These are phyloP conservation scores for Cryptococcus sp. DNA, from an alignment of 1,284 basidiomycete species.

Conservation along the genomic window DNA sequence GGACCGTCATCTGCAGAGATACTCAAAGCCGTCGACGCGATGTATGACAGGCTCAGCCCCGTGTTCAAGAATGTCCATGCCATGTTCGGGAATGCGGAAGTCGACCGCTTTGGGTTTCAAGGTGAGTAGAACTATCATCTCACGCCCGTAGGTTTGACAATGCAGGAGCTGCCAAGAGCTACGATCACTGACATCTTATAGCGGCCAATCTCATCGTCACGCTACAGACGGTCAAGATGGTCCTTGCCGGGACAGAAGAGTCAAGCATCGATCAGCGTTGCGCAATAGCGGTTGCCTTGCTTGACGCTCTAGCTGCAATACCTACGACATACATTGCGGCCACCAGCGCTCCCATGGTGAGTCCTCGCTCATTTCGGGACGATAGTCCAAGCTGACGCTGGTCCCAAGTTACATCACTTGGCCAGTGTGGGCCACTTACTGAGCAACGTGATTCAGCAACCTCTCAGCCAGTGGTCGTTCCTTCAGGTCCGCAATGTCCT, in stretches of 20 bases:
- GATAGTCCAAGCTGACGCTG: background rate
- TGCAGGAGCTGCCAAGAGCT: conserved; percentile 8
- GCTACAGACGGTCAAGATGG: conserved; percentile 25
- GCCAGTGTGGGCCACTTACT: conserved; percentile 27
- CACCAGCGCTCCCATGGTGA: conserved; percentile 36
- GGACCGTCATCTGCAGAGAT: conserved; percentile 8
- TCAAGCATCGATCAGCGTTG: conserved; percentile 22
- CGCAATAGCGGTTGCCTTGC: conserved; percentile 23
- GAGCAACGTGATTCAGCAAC: conserved; percentile 25
- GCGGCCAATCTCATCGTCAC: conserved; percentile 31
- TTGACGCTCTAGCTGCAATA: conserved; percentile 22
- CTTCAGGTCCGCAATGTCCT: conserved; percentile 29
- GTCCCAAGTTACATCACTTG: conserved; percentile 25
- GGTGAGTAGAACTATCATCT: conserved; percentile 3
- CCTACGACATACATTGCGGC: conserved; percentile 32
- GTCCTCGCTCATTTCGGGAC: background rate
- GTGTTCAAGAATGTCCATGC: conserved; percentile 17
- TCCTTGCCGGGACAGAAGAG: conserved; percentile 18
- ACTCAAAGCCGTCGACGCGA: conserved; percentile 1
- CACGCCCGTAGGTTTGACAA: background rate
- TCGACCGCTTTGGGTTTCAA: conserved; percentile 26
- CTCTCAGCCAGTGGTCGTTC: conserved; percentile 20
- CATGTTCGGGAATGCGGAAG: conserved; percentile 19
- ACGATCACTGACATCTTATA: background rate
- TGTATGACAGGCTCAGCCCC: conserved; percentile 15